Percentiles rank a stretch among this genome's conserved stretches.
Conservation (phyloP, 1,284 basidiomycete genomes). For the Ustilago bromivora region DNA sequence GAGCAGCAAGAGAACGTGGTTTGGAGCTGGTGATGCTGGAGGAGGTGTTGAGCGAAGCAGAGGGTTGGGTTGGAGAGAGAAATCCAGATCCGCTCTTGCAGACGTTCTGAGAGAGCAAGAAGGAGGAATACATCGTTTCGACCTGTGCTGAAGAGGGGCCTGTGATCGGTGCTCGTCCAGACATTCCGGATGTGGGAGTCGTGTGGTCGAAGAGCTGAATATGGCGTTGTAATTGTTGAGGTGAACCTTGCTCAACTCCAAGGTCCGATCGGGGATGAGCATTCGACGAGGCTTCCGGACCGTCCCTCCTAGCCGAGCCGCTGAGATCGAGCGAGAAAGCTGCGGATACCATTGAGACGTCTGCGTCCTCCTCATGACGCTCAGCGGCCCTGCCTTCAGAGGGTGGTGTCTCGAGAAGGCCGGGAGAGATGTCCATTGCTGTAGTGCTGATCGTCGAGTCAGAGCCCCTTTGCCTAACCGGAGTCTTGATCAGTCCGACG, state of each 20-base stretch:
- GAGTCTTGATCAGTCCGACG: conserved; percentile 11
- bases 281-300: background rate
- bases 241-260: background rate
- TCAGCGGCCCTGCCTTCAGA: background rate
- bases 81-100: conserved; percentile 26
- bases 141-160: conserved; percentile 24
- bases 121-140: conserved; percentile 42
- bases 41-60: background rate
- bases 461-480: conserved; percentile 9
- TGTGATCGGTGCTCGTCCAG: background rate
- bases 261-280: background rate
- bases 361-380: background rate
- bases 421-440: conserved; percentile 25
- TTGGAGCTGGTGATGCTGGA: conserved; percentile 3
- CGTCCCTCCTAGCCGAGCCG: conserved; percentile 1
- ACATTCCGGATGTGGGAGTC: background rate
- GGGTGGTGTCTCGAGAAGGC: conserved; percentile 22
- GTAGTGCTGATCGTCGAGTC: conserved; percentile 10
- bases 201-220: conserved; percentile 1
- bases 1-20: conserved; percentile 24
- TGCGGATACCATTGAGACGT: conserved; percentile 36
- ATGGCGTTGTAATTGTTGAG: background rate
- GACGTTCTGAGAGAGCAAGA: conserved; percentile 38
- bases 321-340: conserved; percentile 37
- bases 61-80: conserved; percentile 19